phyloP scores from a whole-genome alignment of 148 eudicot species.

The Fagopyrum tataricum region DNA sequence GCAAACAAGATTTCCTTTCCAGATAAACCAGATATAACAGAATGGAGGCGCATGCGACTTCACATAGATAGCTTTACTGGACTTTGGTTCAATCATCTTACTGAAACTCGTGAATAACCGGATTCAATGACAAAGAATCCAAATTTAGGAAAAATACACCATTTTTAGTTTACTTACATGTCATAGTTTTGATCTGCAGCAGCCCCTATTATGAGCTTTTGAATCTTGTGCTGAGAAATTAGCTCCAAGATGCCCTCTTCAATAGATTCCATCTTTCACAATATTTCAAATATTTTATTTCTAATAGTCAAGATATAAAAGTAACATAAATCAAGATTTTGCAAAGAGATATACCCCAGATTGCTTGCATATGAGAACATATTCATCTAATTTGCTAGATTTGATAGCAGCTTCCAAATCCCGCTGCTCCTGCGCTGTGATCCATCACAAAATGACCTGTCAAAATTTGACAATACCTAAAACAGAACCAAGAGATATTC shows the following conservation, averaged over 20 bases:
- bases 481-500: background rate
- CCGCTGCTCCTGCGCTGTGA: background rate
- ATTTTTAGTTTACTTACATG: slow-evolving; percentile 23
- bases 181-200: slow-evolving; percentile 59
- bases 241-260: slow-evolving; percentile 77
- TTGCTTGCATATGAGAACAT: background rate
- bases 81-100: slow-evolving; percentile 54
- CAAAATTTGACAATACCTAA: background rate
- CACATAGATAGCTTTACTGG: slow-evolving; percentile 73
- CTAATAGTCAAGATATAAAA: too few relatives aligned
- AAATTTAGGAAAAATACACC: background rate
- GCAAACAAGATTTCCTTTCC: slow-evolving; percentile 64
- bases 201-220: slow-evolving; percentile 85
- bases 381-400: background rate
- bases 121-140: background rate
- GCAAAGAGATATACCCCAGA: background rate
- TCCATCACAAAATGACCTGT: background rate
- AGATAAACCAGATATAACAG: slow-evolving; percentile 77
- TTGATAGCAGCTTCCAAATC: background rate
- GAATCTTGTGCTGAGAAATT: slow-evolving; percentile 43
- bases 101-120: slow-evolving; percentile 23
- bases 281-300: background rate
- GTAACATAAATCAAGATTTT: too few relatives aligned
- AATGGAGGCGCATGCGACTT: slow-evolving; percentile 52
- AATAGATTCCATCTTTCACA: slow-evolving; percentile 46